Conservation (phyloP, 139 green algal species). For the Medakamo hakoo region DNA sequence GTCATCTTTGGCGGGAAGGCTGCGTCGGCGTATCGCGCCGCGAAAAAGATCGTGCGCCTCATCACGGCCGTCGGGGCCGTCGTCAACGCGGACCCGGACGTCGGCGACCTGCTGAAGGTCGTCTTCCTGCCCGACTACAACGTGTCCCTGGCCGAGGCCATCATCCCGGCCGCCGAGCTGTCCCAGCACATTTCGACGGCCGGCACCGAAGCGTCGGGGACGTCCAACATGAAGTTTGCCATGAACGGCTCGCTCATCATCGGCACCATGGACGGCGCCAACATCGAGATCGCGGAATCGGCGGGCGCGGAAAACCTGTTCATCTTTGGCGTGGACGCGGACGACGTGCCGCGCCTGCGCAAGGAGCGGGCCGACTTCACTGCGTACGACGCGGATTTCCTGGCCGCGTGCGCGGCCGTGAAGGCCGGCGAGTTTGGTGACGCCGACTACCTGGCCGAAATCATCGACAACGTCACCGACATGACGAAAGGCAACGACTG, state of each 20-base stretch:
- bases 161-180: slow-evolving; percentile 72
- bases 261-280: slow-evolving; percentile 95
- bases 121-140: slow-evolving; percentile 98
- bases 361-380: slow-evolving; percentile 75
- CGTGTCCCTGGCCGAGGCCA: slow-evolving; percentile 55
- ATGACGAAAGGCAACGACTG: slow-evolving; percentile 84
- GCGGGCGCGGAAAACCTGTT: slow-evolving; percentile 73
- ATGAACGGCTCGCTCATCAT: slow-evolving; percentile 98
- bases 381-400: slow-evolving; percentile 48
- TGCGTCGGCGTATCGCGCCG: slow-evolving; percentile 87
- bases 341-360: slow-evolving; percentile 45
- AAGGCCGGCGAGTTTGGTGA: slow-evolving; percentile 75
- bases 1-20: slow-evolving; percentile 69
- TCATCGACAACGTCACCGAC: slow-evolving; percentile 73
- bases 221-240: slow-evolving; percentile 99
- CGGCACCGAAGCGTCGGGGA: slow-evolving; percentile 75
- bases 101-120: slow-evolving; percentile 64
- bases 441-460: slow-evolving; percentile 72
- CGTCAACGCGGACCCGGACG: slow-evolving; percentile 87
- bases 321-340: slow-evolving; percentile 53
- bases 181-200: slow-evolving; percentile 75
- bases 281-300: slow-evolving; percentile 95
- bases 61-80: slow-evolving; percentile 43
- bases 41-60: slow-evolving; percentile 97
- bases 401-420: slow-evolving; percentile 26